Percentiles rank a stretch among this genome's conserved stretches.
Evolutionary conservation across 345 rosid species (phyloP).

Genomic region (Aquilaria yunnanensis): DNA sequence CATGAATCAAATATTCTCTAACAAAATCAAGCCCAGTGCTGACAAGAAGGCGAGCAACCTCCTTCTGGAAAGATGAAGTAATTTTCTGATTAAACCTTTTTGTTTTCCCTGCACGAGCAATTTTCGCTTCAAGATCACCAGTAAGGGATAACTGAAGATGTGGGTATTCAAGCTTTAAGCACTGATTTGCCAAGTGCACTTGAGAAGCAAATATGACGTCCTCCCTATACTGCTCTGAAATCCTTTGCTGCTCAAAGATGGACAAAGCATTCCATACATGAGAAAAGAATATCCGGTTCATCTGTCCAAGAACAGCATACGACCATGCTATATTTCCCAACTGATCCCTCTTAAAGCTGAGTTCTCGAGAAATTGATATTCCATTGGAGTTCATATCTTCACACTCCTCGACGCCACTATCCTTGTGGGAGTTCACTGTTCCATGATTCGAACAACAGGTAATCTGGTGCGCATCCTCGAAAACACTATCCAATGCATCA

Average conservation of each 20-base stretch:
- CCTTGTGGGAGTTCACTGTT: slow-evolving; percentile 6
- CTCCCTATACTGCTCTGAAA: slow-evolving; percentile 85
- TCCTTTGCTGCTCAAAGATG: slow-evolving; percentile 61
- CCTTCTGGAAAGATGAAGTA: slow-evolving; percentile 86
- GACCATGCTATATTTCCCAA: slow-evolving; percentile 97
- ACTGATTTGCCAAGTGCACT: slow-evolving; percentile 75
- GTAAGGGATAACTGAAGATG: slow-evolving; percentile 58
- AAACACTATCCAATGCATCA: slow-evolving; percentile 59
- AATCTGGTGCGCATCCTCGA: slow-evolving; percentile 40
- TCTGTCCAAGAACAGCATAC: slow-evolving; percentile 76
- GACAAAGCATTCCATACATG: slow-evolving; percentile 55
- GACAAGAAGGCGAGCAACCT: slow-evolving; percentile 75
- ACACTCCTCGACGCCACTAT: slow-evolving; percentile 15
- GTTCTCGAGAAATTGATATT: slow-evolving; percentile 32
- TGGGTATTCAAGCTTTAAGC: slow-evolving; percentile 79
- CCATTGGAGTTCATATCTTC: slow-evolving; percentile 22
- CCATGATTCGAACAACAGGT: slow-evolving; percentile 32
- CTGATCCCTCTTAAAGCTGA: slow-evolving; percentile 71
- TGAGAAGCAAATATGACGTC: slow-evolving; percentile 92
- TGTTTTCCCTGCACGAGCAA: slow-evolving; percentile 60
- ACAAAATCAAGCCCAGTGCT: slow-evolving; percentile 92
- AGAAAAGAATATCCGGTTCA: slow-evolving; percentile 62
- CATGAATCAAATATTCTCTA: slow-evolving; percentile 62
- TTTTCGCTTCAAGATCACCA: slow-evolving; percentile 54
- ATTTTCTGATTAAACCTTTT: slow-evolving; percentile 81